Conservation (phyloP, 164 flowering plant species). For the Magnolia changhungtana region DNA sequence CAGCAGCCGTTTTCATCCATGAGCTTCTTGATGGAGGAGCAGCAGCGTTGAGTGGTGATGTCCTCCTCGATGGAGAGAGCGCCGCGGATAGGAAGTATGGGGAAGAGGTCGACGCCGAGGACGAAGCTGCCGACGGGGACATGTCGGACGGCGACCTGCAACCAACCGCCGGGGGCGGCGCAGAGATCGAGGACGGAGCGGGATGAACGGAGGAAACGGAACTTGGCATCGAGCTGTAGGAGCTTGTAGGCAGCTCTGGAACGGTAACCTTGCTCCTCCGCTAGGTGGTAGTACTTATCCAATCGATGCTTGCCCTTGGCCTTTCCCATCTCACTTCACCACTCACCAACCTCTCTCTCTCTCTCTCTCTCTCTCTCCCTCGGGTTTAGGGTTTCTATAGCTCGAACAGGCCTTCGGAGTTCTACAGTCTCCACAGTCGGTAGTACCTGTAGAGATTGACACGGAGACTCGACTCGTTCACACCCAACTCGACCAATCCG, state of each 20-base stretch:
- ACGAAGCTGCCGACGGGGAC: constrained; percentile 78
- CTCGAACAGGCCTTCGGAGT: no score
- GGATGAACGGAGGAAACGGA: constrained; percentile 58
- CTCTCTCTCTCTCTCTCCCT: background rate
- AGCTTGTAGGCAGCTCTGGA: constrained; percentile 93
- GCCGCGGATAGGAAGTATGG: constrained; percentile 74
- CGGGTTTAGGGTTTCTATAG: background rate
- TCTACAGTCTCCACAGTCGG: no score
- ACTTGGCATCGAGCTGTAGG: constrained; percentile 77
- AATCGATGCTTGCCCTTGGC: constrained; percentile 87
- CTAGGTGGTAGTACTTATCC: constrained; percentile 76
- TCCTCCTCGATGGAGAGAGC: constrained; percentile 68
- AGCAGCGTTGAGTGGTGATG: constrained; percentile 66
- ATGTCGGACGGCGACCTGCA: constrained; percentile 75
- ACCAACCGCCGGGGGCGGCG: constrained; percentile 98
- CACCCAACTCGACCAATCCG: no score
- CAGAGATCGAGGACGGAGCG: constrained; percentile 87
- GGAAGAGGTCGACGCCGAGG: constrained; percentile 73
- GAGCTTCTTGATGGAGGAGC: constrained; percentile 45
- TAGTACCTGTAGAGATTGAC: no score
- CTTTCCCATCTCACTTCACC: constrained; percentile 53
- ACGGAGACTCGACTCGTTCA: no score
- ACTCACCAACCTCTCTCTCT: background rate
- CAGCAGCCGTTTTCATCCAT: constrained; percentile 56
- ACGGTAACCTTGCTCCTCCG: constrained; percentile 87